These are phyloP conservation scores for Cyberlindnera mycetangii DNA, from an alignment of 805 yeast species.

Conservation along the genomic window DNA sequence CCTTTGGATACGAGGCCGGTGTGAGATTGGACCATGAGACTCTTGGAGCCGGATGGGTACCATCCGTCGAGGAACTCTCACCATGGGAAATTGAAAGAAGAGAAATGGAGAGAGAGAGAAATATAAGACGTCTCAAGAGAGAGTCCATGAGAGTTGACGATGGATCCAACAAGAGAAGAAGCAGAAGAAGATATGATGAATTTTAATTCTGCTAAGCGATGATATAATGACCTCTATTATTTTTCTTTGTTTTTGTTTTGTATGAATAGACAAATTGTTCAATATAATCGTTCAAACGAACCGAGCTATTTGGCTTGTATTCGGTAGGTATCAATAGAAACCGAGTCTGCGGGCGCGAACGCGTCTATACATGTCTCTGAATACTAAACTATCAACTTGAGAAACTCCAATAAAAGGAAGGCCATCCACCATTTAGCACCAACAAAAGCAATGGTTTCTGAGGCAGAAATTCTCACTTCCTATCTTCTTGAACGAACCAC, in stretches of 20 bases:
- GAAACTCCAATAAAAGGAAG: too few species aligned
- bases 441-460: conserved; percentile 16
- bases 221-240: neutral
- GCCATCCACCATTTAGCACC: neutral
- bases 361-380: too few species aligned
- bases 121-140: conserved; percentile 86
- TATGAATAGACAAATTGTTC: neutral
- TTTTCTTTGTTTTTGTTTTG: neutral
- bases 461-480: conserved; percentile 14
- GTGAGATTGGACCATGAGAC: conserved; percentile 71
- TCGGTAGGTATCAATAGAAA: too few species aligned
- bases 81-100: conserved; percentile 93
- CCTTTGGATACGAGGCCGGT: conserved; percentile 61
- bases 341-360: too few species aligned
- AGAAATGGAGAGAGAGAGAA: conserved; percentile 92
- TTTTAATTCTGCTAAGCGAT: conserved; percentile 21
- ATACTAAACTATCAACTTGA: too few species aligned
- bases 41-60: conserved; percentile 82
- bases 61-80: conserved; percentile 78
- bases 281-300: too few species aligned
- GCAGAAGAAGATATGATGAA: conserved; percentile 50
- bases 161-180: conserved; percentile 37
- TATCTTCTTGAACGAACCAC: conserved; percentile 21
- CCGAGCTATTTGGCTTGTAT: too few species aligned
- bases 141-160: conserved; percentile 77